Percentiles rank a stretch among this genome's conserved stretches.
Conservation (phyloP, 306 rosid genomes). For the Rosa chinensis region DNA sequence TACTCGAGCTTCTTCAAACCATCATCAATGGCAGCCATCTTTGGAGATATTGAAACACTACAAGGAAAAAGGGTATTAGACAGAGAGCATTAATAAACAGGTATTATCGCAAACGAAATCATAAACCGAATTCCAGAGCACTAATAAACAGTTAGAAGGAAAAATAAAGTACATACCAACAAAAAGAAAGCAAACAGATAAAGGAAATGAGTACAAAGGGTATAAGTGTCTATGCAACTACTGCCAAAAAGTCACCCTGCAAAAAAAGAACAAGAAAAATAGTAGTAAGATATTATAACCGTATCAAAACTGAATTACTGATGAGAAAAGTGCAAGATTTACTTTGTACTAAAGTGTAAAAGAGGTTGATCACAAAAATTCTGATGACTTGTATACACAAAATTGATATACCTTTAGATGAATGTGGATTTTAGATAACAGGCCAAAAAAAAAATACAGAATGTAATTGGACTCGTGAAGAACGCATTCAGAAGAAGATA, state of each 20-base stretch:
- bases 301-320: neutral
- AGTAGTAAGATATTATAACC: neutral
- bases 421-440: too few species aligned
- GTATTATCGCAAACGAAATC: neutral
- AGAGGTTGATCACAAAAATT: neutral
- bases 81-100: neutral
- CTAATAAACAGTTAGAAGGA: neutral
- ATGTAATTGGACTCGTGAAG: neutral
- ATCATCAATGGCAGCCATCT: conserved; percentile 51
- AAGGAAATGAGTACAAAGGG: neutral
- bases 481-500: neutral
- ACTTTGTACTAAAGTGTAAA: too few species aligned
- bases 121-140: neutral
- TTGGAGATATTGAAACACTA: neutral
- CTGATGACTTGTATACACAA: neutral
- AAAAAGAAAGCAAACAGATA: neutral
- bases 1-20: conserved; percentile 74
- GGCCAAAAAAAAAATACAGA: too few species aligned
- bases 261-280: neutral
- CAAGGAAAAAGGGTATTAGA: neutral
- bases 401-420: neutral
- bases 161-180: neutral
- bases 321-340: too few species aligned
- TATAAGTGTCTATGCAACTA: neutral
- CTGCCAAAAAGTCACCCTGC: neutral